phyloP scores from a whole-genome alignment of 208 protist genomes.

The Novymonas esmeraldas region DNA sequence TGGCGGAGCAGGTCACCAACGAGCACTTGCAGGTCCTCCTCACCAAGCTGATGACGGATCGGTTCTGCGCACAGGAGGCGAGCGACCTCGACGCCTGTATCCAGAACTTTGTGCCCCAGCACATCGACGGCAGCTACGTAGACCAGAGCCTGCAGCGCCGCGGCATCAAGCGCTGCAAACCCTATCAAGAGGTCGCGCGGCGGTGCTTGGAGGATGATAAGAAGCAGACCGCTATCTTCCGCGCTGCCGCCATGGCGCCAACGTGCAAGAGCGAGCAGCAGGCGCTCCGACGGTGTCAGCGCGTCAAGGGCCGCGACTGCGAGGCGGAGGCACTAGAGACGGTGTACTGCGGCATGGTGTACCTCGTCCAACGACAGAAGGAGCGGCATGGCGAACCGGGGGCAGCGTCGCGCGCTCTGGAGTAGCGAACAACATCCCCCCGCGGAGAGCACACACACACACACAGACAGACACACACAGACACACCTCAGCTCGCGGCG shows the following conservation, averaged over 20 bases:
- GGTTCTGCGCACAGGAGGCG: conserved; percentile 73
- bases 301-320: conserved; percentile 52
- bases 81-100: conserved; percentile 85
- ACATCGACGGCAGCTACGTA: conserved; percentile 75
- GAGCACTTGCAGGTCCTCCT: conserved; percentile 87
- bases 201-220: conserved; percentile 82
- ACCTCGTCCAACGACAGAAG: conserved; percentile 68
- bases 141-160: conserved; percentile 82
- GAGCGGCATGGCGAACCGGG: conserved; percentile 25
- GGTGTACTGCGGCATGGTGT: conserved; percentile 87
- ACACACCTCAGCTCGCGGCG: neutral
- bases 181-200: conserved; percentile 67
- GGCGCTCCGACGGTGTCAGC: conserved; percentile 59
- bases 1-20: conserved; percentile 65
- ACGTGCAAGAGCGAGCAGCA: conserved; percentile 70
- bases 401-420: neutral
- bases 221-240: conserved; percentile 78
- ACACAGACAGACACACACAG: neutral
- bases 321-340: conserved; percentile 81
- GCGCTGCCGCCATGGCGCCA: conserved; percentile 55
- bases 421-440: no score
- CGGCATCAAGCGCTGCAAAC: conserved; percentile 70
- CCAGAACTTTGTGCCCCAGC: conserved; percentile 83
- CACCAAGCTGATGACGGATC: conserved; percentile 85
- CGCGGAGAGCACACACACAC: neutral